These are phyloP conservation scores for Coemansia sp. DNA, from an alignment of 192 early-diverging fungal species.

Conservation along the genomic window DNA sequence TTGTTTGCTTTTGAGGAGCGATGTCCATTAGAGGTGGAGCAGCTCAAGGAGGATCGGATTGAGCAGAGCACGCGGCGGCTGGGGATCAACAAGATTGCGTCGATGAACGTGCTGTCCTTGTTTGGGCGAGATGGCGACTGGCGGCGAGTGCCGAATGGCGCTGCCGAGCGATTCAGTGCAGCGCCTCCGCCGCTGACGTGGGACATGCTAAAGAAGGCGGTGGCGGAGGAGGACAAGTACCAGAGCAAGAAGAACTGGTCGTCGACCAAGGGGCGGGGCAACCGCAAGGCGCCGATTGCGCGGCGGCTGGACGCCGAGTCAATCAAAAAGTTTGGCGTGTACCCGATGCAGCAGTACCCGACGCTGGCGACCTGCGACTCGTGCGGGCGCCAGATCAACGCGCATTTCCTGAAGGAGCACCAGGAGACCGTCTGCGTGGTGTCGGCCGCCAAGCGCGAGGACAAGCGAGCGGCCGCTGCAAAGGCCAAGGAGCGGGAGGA, in stretches of 20 bases:
- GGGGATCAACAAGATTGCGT: slow-evolving; percentile 16
- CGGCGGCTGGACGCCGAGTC: slow-evolving; percentile 53
- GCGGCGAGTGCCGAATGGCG: not conserved
- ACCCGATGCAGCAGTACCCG: slow-evolving; percentile 46
- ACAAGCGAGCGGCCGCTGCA: slow-evolving; percentile 8
- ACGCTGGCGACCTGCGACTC: slow-evolving; percentile 47
- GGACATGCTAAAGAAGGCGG: slow-evolving; percentile 57
- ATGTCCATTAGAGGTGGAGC: slow-evolving; percentile 34
- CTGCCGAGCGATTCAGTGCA: slow-evolving; percentile 15
- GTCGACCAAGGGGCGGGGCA: slow-evolving; percentile 57
- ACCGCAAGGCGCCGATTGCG: slow-evolving; percentile 55
- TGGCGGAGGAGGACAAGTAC: slow-evolving; percentile 59
- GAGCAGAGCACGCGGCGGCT: slow-evolving; percentile 16
- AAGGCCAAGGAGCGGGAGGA: slow-evolving; percentile 3
- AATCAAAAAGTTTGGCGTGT: slow-evolving; percentile 54
- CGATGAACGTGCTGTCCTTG: slow-evolving; percentile 27
- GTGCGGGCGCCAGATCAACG: slow-evolving; percentile 47
- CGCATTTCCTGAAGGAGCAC: slow-evolving; percentile 51
- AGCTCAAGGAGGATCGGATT: slow-evolving; percentile 29
- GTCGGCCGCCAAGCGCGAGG: slow-evolving; percentile 33
- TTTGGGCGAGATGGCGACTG: slow-evolving; percentile 38
- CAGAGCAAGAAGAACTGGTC: slow-evolving; percentile 63
- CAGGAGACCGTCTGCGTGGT: slow-evolving; percentile 50
- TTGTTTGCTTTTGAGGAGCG: no score
- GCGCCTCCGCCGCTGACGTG: slow-evolving; percentile 40